A percentile compares a stretch with the other conserved stretches of the same genome.
Conservation (phyloP, 1,284 basidiomycete genomes). For the Volvariella volvacea region DNA sequence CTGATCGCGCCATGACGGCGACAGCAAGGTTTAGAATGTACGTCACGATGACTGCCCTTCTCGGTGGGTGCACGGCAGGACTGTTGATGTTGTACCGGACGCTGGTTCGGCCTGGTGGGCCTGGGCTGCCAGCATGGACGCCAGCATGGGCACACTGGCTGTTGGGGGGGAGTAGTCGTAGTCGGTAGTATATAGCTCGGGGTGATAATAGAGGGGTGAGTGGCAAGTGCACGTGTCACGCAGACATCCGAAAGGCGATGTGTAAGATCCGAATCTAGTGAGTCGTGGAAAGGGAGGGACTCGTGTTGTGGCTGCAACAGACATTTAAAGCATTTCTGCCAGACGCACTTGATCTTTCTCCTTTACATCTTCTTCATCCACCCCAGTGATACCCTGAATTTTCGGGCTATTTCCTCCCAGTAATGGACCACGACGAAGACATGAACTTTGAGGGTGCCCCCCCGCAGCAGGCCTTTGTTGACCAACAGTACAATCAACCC, state of each 20-base stretch:
- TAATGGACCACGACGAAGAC: slow-evolving; percentile 47
- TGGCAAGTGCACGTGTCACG: slow-evolving; percentile 1
- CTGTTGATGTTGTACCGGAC: slow-evolving; percentile 64
- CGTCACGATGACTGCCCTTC: slow-evolving; percentile 58
- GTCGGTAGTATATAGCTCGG: slow-evolving; percentile 26
- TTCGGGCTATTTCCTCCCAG: neutral
- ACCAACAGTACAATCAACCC: slow-evolving; percentile 26
- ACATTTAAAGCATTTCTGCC: slow-evolving; percentile 15
- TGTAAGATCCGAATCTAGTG: slow-evolving; percentile 37
- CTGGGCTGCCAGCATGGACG: slow-evolving; percentile 43
- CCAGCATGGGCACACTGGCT: slow-evolving; percentile 57
- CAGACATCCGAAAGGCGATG: slow-evolving; percentile 24
- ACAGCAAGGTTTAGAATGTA: slow-evolving; percentile 63
- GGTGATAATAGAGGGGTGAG: slow-evolving; percentile 11
- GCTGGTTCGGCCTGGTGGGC: slow-evolving; percentile 51
- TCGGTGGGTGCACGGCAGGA: slow-evolving; percentile 67
- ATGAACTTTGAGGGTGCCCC: slow-evolving; percentile 51
- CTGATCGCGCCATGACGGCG: slow-evolving; percentile 65
- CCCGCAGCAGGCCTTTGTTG: slow-evolving; percentile 29
- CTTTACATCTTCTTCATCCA: slow-evolving; percentile 8
- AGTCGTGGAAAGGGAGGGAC: slow-evolving; percentile 21
- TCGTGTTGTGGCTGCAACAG: slow-evolving; percentile 18
- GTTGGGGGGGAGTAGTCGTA: slow-evolving; percentile 30
- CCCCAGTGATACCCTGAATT: slow-evolving; percentile 6
- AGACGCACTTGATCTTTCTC: slow-evolving; percentile 2